Base-by-base conservation (phyloP, 495 filamentous ascomycete species). In the Hypoxylon intermedium region DNA sequence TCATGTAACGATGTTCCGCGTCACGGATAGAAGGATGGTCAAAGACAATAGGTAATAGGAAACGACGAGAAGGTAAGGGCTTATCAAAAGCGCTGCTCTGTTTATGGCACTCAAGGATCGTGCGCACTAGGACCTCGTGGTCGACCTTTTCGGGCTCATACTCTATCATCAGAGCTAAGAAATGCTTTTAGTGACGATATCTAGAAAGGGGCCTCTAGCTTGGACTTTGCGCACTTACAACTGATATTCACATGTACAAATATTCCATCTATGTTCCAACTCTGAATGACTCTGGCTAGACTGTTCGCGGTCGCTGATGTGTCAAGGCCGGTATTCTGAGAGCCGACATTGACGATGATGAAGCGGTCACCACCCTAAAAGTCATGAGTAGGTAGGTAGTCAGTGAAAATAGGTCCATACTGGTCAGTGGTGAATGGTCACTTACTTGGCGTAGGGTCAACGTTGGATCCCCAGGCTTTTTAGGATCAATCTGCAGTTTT, bases 11-110 rank as follows among this genome's bases (percentile, higher is more conserved):
- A 19, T 77, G 53, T 2, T 81, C 76, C 0, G 80, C 79, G 26
- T 79, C 78, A 0, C 74, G 67, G 42, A 84, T 78, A 18, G 72
- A 76, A 44, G 77, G 70, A 63, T 74, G 75, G 47, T 82, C 71
- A 67, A 86, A 85, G 19, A 76, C 73, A 9, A 87, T 73, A 1
- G 84, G 84, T 0, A 87, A 77, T 18, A 72, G 72, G 67, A 85
- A 83, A 6, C 45, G 59, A 5, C 59, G 52, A 2, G 28, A 30
- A n/a, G 26, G 16, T 9, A 63, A 28, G 0, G 52, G 59, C 13
- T 42, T 41, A 16, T 63, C 52, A 9, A 57, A 13, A 5, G 12
- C 24, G 40, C 38, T 56, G 21, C 46, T 51, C 15, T 57, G 45
- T 12, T 28, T 31, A 20, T 56, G 40, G 9, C 46, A 12, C 15